Percentiles rank a stretch among this genome's conserved stretches.
phyloP scores from a whole-genome alignment of 768 basidiomycete genomes.

The Auricularia auricula-judae region DNA sequence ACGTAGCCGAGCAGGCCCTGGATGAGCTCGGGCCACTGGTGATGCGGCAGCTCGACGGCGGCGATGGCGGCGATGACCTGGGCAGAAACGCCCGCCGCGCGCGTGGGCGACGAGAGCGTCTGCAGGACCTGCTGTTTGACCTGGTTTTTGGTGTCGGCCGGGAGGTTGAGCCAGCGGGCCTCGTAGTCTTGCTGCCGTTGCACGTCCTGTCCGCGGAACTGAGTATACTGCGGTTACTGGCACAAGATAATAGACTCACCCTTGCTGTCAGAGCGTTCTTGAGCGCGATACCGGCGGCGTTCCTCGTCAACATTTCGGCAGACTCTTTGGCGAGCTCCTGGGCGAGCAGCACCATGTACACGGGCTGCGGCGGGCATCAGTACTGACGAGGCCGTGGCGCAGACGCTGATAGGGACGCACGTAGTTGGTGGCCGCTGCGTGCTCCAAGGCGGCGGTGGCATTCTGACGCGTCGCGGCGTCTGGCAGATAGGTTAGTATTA shows the following conservation, averaged over 20 bases:
- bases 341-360: slow-evolving; percentile 87
- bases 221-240: slow-evolving; percentile 5
- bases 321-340: slow-evolving; percentile 74
- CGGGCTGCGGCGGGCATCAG: slow-evolving; percentile 43
- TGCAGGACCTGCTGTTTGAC: slow-evolving; percentile 82
- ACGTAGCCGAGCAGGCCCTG: slow-evolving; percentile 80
- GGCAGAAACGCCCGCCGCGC: slow-evolving; percentile 79
- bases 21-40: slow-evolving; percentile 86
- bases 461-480: slow-evolving; percentile 85
- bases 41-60: slow-evolving; percentile 78
- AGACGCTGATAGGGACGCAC: slow-evolving; percentile 36
- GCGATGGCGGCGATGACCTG: slow-evolving; percentile 94
- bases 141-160: slow-evolving; percentile 54
- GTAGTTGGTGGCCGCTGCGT: slow-evolving; percentile 78
- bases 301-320: slow-evolving; percentile 63
- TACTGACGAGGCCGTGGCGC: slow-evolving; percentile 1
- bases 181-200: slow-evolving; percentile 66
- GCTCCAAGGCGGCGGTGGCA: slow-evolving; percentile 85
- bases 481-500: slow-evolving; percentile 19
- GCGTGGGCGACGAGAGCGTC: slow-evolving; percentile 65
- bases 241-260: slow-evolving; percentile 37
- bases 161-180: slow-evolving; percentile 73
- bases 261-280: slow-evolving; percentile 90
- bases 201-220: slow-evolving; percentile 42
- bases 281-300: slow-evolving; percentile 92